These are phyloP conservation scores for Eucalyptus tenuipes DNA, from an alignment of 345 rosid species.

Conservation along the genomic window DNA sequence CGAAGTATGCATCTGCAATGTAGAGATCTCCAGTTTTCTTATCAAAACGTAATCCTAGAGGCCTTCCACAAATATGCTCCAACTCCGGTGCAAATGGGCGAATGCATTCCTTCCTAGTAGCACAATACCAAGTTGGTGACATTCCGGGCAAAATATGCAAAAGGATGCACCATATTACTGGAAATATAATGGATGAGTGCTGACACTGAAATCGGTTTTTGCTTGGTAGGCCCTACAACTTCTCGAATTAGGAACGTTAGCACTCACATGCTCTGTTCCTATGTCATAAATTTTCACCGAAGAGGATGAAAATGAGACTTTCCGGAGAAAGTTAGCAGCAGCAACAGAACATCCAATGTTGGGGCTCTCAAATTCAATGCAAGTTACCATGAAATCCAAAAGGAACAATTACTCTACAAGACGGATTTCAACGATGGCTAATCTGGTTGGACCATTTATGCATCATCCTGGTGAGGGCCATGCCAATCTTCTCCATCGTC, in stretches of 20 bases:
- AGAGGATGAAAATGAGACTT: neutral
- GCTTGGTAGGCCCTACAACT: neutral
- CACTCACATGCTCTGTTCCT: neutral
- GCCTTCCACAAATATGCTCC: constrained; percentile 81
- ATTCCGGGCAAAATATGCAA: neutral
- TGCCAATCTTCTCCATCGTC: neutral
- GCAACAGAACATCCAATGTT: neutral
- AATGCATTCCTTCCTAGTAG: constrained; percentile 40
- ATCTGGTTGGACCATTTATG: neutral
- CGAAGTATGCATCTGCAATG: constrained; percentile 73
- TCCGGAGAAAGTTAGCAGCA: neutral
- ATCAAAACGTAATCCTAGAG: constrained; percentile 57
- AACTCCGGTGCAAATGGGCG: constrained; percentile 45
- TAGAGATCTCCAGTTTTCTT: constrained; percentile 58
- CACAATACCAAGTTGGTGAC: neutral
- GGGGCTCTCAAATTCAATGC: neutral
- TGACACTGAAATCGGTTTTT: neutral
- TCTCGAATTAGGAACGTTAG: neutral
- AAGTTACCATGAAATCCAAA: neutral
- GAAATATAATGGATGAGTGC: neutral
- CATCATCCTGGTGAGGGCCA: neutral
- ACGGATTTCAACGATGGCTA: neutral
- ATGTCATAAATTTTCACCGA: neutral
- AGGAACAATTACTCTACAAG: neutral
- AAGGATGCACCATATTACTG: neutral